These are phyloP conservation scores for Candida manassasensis DNA, from an alignment of 805 yeast genomes.

Conservation along the genomic window DNA sequence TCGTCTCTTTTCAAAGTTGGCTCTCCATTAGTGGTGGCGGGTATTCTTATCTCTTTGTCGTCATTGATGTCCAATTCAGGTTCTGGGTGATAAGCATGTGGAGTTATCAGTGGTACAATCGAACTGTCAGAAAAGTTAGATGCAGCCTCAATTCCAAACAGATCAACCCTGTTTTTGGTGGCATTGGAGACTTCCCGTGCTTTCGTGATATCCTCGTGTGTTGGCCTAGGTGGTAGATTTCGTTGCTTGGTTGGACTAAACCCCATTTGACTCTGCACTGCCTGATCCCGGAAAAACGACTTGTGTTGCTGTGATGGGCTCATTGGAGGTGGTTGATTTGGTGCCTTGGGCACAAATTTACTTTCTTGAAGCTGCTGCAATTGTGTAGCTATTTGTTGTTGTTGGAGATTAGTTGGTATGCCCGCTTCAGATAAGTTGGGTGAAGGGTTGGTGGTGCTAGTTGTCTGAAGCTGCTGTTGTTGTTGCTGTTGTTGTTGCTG, in stretches of 20 bases:
- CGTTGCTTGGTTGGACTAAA: slow-evolving; percentile 1
- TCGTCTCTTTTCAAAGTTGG: slow-evolving; percentile 5
- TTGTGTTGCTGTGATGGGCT: background rate
- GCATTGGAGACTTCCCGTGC: slow-evolving; percentile 21
- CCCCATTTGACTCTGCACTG: background rate
- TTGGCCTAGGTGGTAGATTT: slow-evolving; percentile 24
- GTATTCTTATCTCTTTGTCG: background rate
- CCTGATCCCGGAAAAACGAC: background rate
- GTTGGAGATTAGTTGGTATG: background rate
- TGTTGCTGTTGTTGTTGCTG: no score
- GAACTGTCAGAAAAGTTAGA: slow-evolving; percentile 2
- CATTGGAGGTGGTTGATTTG: background rate
- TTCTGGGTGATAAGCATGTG: background rate
- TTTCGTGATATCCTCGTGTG: slow-evolving; percentile 17
- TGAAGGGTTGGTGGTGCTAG: no score
- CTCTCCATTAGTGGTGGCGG: background rate
- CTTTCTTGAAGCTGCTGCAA: background rate
- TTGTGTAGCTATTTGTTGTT: slow-evolving; percentile 1
- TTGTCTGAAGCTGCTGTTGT: no score
- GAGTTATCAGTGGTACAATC: background rate
- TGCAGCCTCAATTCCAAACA: slow-evolving; percentile 4
- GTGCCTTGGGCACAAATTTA: background rate
- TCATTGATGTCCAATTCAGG: slow-evolving; percentile 1
- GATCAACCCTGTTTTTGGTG: slow-evolving; percentile 1
- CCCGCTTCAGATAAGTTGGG: background rate